These are phyloP conservation scores for Austroboletus olivaceoglutinosus DNA, from an alignment of 1,284 basidiomycete genomes.

Conservation along the genomic window DNA sequence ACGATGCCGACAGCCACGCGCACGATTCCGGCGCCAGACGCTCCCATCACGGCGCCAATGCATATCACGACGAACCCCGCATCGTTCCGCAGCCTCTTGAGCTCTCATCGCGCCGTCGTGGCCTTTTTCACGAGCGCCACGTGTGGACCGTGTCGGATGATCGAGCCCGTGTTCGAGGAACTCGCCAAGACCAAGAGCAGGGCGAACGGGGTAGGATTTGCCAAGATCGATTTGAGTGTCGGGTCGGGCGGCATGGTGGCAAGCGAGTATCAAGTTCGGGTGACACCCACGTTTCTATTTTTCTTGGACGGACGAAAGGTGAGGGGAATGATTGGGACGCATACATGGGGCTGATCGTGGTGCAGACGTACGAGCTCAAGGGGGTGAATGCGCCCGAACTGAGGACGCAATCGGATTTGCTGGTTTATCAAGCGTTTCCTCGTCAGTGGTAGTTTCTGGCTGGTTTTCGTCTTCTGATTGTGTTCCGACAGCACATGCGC, in stretches of 20 bases:
- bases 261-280: slow-evolving; percentile 63
- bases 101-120: slow-evolving; percentile 51
- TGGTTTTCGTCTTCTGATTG: slow-evolving; percentile 3
- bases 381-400: slow-evolving; percentile 71
- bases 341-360: slow-evolving; percentile 12
- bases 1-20: not conserved
- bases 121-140: slow-evolving; percentile 66
- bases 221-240: slow-evolving; percentile 76
- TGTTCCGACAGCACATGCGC: slow-evolving; percentile 65
- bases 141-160: slow-evolving; percentile 61
- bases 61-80: slow-evolving; percentile 56
- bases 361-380: slow-evolving; percentile 66
- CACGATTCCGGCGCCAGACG: slow-evolving; percentile 35
- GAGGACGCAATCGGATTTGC: slow-evolving; percentile 64
- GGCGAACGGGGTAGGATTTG: slow-evolving; percentile 59
- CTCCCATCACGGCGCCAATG: slow-evolving; percentile 61
- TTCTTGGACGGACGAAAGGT: slow-evolving; percentile 79
- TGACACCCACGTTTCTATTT: slow-evolving; percentile 84
- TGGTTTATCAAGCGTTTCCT: slow-evolving; percentile 74
- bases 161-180: slow-evolving; percentile 62
- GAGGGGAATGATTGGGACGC: slow-evolving; percentile 6
- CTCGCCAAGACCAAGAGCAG: slow-evolving; percentile 44
- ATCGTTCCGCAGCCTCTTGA: slow-evolving; percentile 51
- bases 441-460: slow-evolving; percentile 52
- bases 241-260: slow-evolving; percentile 64